phyloP scores from a whole-genome alignment of 352 stramenopile species.

The Globisporangium paroecandrum region DNA sequence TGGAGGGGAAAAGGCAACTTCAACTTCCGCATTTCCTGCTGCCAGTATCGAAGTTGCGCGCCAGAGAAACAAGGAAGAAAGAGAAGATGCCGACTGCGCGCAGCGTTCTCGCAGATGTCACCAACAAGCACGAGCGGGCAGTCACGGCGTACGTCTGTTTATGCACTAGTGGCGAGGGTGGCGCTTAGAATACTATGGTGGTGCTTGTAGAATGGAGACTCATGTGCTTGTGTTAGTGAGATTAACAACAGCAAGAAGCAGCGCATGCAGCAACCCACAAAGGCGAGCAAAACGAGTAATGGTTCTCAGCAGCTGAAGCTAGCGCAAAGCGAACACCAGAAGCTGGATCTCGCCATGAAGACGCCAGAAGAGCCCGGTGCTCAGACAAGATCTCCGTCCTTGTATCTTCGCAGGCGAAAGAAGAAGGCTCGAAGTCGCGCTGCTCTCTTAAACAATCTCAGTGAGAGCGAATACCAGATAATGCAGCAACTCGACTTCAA shows the following conservation, averaged over 20 bases:
- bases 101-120: constrained; percentile 4
- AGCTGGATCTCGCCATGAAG: neutral
- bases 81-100: constrained; percentile 1
- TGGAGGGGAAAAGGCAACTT: constrained; percentile 16
- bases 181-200: too few relatives aligned
- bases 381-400: neutral
- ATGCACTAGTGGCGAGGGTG: too few relatives aligned
- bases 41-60: neutral
- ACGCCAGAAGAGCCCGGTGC: neutral
- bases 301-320: neutral
- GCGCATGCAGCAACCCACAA: neutral
- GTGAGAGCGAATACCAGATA: neutral
- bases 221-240: neutral
- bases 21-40: constrained; percentile 5
- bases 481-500: constrained; percentile 20
- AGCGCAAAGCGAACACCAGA: neutral
- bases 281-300: neutral
- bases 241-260: neutral
- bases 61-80: neutral
- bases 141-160: neutral
- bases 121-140: neutral
- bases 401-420: constrained; percentile 6
- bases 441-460: neutral
- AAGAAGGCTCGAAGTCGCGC: constrained; percentile 9
- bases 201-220: neutral